Base-by-base conservation (phyloP, 495 filamentous ascomycete species). In the Oidiodendron maius region DNA sequence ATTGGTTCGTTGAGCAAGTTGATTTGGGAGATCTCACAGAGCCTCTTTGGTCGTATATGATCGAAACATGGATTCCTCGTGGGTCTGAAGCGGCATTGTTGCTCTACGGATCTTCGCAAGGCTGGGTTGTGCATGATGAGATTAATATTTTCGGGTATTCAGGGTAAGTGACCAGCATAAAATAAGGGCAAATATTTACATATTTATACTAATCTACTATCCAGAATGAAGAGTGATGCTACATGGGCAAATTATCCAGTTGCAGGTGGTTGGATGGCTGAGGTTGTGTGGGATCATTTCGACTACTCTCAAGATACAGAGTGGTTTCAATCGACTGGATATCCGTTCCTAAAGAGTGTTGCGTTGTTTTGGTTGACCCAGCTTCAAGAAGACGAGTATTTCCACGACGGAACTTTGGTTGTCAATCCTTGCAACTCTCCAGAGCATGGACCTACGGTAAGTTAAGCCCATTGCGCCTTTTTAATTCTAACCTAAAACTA, bases 61-160 rank as follows among this genome's bases (percentile, higher is more conserved):
- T 60, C n/a, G 57, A 75, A n/a, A 76, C 67, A 0, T 76, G 74
- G 74, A 64, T 66, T 3, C 71, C 72, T 11, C 63, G 70, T 11
- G 75, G 75, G 12, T 53, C 64, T 4, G 70, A 76, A 47, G 75
- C 71, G 0, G 73, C 75, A 4, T 48, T 61, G 23, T 52, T 75
- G 9, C 53, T 76, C 3, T 78, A 78, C 30, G 64, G 66, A 9
- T 59, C 52, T 15, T 62, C 62, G 10, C n/a, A n/a, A n/a, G 71
- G 71, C 5, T 77, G 71, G 74, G 74, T 76, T 0, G 48, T 61
- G 11, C 68, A 73, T 34, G 56, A 72, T 46, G 69, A 74, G 52
- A 60, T 73, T 24, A 74, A 77, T 42, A 71, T 68, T 17, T 78
- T 78, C 30, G 72, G 74, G 8, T 65, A 74, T 44, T 74, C 71